A percentile compares a stretch with the other conserved stretches of the same genome.
Evolutionary conservation across 345 rosid genomes (phyloP).

Genomic region (Cardamine resedifolia): DNA sequence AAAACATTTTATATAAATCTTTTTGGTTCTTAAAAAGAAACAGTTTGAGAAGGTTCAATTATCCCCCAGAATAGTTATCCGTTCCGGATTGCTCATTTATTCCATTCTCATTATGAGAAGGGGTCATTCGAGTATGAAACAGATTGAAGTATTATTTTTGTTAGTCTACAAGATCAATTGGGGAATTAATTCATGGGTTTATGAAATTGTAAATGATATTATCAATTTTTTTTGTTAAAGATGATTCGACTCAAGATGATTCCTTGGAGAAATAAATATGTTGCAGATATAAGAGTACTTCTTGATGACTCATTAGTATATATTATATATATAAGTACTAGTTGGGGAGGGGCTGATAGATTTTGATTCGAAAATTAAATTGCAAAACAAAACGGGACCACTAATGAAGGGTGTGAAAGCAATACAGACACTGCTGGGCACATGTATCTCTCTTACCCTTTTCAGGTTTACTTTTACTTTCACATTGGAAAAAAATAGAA

Average conservation of each 20-base stretch:
- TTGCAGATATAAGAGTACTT: not conserved
- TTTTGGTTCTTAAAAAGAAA: too few species aligned
- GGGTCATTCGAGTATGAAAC: too few species aligned
- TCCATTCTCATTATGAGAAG: too few species aligned
- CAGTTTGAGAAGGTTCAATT: too few species aligned
- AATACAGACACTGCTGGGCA: conserved; percentile 20
- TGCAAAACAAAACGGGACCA: conserved; percentile 30
- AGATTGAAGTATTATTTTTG: too few species aligned
- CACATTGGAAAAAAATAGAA: not conserved
- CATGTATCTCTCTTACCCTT: conserved; percentile 19
- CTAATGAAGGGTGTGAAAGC: conserved; percentile 23
- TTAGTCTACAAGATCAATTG: not conserved
- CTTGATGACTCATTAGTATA: not conserved
- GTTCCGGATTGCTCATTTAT: too few species aligned
- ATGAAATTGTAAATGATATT: not conserved
- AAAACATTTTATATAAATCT: too few species aligned
- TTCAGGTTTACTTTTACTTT: not conserved
- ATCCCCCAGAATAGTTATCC: too few species aligned
- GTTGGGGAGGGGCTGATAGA: conserved; percentile 1
- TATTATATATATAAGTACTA: not conserved
- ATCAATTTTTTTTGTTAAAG: not conserved
- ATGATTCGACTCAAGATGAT: not conserved
- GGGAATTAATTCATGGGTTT: not conserved
- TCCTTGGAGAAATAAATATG: not conserved
- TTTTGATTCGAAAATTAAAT: conserved; percentile 29